phyloP scores from a whole-genome alignment of 805 yeast species.

The Spathaspora passalidarum region DNA sequence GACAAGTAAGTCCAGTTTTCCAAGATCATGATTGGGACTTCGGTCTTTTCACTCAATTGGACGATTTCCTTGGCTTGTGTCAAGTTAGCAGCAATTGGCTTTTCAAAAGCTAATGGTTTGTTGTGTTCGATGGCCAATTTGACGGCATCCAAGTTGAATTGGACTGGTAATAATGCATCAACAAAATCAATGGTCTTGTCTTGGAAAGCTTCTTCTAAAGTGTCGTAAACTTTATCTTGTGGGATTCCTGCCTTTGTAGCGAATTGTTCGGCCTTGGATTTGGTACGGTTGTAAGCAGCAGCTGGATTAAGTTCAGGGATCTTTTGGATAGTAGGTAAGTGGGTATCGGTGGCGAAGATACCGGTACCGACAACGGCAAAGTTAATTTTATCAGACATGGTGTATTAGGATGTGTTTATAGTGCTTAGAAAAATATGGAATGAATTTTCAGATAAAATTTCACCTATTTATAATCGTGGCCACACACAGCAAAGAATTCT shows the following conservation, averaged over 20 bases:
- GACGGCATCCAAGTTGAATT: conserved; percentile 67
- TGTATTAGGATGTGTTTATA: not conserved
- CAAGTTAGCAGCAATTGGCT: conserved; percentile 87
- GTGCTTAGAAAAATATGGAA: not conserved
- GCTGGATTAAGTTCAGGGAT: conserved; percentile 52
- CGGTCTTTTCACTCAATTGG: conserved; percentile 54
- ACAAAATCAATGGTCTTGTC: conserved; percentile 71
- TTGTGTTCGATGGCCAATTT: conserved; percentile 66
- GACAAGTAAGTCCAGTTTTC: conserved; percentile 84
- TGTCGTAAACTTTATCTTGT: conserved; percentile 50
- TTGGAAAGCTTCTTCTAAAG: conserved; percentile 60
- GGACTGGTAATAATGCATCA: conserved; percentile 89
- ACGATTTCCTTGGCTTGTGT: conserved; percentile 82
- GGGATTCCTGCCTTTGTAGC: conserved; percentile 60
- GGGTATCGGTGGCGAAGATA: conserved; percentile 82
- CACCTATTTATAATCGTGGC: not conserved
- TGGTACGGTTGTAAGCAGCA: conserved; percentile 83
- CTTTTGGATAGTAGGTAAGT: conserved; percentile 68
- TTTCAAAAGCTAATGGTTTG: conserved; percentile 82
- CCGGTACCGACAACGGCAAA: conserved; percentile 79
- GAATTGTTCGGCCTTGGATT: conserved; percentile 75
- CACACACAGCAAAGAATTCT: not conserved
- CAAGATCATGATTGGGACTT: conserved; percentile 68
- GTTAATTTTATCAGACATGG: conserved; percentile 29
- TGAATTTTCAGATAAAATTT: not conserved